Conservation (phyloP, 306 rosid genomes). For the Glycine soja region DNA sequence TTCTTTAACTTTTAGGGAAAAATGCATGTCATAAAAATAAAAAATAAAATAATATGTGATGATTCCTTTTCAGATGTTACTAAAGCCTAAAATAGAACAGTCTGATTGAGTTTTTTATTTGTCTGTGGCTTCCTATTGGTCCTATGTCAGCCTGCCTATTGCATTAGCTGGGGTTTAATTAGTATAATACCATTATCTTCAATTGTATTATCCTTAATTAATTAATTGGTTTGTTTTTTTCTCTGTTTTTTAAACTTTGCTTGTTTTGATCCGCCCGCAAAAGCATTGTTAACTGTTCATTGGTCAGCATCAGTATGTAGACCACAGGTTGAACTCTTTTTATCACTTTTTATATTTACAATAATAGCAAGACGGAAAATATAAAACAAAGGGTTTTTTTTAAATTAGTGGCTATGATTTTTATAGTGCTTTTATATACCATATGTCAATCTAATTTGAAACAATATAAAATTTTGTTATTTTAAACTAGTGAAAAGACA, state of each 20-base stretch:
- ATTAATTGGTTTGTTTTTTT: constrained; percentile 14
- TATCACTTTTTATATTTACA: constrained; percentile 32
- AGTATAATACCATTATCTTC: constrained; percentile 31
- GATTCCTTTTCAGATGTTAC: constrained; percentile 7
- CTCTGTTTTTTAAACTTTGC: background rate
- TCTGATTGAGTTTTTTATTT: constrained; percentile 5
- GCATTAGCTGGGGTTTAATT: constrained; percentile 41
- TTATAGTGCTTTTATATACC: background rate
- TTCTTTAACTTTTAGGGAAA: no score
- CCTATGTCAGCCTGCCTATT: constrained; percentile 46
- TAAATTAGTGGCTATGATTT: background rate
- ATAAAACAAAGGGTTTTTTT: background rate
- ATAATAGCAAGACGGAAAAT: background rate
- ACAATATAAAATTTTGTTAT: no score
- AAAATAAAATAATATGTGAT: background rate
- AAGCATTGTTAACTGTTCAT: constrained; percentile 40
- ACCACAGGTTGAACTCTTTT: constrained; percentile 10
- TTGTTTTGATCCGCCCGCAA: constrained; percentile 32
- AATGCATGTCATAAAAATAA: no score
- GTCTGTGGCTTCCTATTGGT: constrained; percentile 41
- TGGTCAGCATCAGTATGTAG: constrained; percentile 55
- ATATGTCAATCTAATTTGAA: background rate
- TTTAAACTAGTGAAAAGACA: no score
- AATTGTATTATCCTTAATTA: constrained; percentile 28
- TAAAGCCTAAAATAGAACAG: background rate